These are phyloP conservation scores for Entomortierella lignicola DNA, from an alignment of 192 early-diverging fungal species.

Conservation along the genomic window DNA sequence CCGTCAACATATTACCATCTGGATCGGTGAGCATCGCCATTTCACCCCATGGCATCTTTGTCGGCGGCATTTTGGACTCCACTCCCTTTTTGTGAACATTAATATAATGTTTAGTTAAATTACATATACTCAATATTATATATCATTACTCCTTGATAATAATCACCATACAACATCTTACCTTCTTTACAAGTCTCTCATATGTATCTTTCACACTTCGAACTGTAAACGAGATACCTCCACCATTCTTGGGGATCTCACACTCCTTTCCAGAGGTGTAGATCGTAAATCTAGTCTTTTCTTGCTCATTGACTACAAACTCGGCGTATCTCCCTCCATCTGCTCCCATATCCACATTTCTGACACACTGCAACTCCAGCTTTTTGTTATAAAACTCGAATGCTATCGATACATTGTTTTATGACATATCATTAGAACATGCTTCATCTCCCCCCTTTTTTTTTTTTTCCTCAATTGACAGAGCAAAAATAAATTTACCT, in stretches of 20 bases:
- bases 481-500: too few relatives aligned
- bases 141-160: background rate
- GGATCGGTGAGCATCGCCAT: slow-evolving; percentile 36
- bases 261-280: slow-evolving; percentile 8
- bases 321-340: slow-evolving; percentile 26
- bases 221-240: slow-evolving; percentile 21
- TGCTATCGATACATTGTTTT: too few relatives aligned
- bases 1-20: slow-evolving; percentile 32
- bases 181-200: slow-evolving; percentile 38
- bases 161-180: background rate
- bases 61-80: slow-evolving; percentile 27
- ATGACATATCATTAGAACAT: background rate
- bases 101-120: background rate
- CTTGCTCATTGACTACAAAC: slow-evolving; percentile 10
- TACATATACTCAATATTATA: too few relatives aligned
- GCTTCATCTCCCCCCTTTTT: background rate
- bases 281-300: slow-evolving; percentile 34
- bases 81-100: slow-evolving; percentile 19
- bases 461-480: background rate
- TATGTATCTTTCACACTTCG: slow-evolving; percentile 23
- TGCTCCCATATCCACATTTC: background rate
- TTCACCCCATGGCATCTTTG: slow-evolving; percentile 37
- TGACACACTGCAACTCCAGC: slow-evolving; percentile 11
- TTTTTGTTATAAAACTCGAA: slow-evolving; percentile 40
- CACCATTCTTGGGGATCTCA: slow-evolving; percentile 10